Percentiles rank a stretch among this genome's conserved stretches.
Conservation (phyloP, 495 filamentous ascomycete species). For the Extremus antarcticus region DNA sequence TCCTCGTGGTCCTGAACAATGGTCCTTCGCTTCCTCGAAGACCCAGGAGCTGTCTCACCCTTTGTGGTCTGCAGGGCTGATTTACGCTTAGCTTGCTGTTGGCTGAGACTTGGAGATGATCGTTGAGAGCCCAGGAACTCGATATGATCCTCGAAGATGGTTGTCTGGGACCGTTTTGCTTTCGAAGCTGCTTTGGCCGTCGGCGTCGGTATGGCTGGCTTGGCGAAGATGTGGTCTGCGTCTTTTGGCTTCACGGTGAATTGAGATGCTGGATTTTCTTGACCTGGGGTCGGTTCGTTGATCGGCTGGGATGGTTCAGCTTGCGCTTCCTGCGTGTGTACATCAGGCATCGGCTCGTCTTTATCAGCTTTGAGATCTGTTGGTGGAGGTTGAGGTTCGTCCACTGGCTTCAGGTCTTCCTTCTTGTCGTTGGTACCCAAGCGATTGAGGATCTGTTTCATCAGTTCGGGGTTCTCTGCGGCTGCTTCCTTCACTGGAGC, state of each 20-base stretch:
- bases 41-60: background rate
- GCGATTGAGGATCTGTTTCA: background rate
- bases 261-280: background rate
- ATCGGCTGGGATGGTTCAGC: background rate
- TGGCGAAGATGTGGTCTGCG: constrained; percentile 17
- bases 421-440: background rate
- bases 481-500: background rate
- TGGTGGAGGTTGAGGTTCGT: background rate
- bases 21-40: constrained; percentile 1
- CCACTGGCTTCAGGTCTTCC: background rate
- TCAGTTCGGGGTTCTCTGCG: background rate
- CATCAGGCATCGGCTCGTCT: background rate
- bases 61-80: background rate
- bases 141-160: constrained; percentile 21
- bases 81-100: constrained; percentile 10
- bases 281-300: background rate
- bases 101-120: constrained; percentile 9
- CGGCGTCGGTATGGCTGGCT: constrained; percentile 6
- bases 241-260: background rate
- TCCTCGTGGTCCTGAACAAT: constrained; percentile 3
- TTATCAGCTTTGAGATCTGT: background rate
- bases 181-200: constrained; percentile 6
- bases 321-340: background rate
- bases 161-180: constrained; percentile 16
- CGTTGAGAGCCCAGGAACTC: constrained; percentile 6